Conservation (phyloP, 2,329 filamentous ascomycete genomes). For the Cladophialophora chaetospira region DNA sequence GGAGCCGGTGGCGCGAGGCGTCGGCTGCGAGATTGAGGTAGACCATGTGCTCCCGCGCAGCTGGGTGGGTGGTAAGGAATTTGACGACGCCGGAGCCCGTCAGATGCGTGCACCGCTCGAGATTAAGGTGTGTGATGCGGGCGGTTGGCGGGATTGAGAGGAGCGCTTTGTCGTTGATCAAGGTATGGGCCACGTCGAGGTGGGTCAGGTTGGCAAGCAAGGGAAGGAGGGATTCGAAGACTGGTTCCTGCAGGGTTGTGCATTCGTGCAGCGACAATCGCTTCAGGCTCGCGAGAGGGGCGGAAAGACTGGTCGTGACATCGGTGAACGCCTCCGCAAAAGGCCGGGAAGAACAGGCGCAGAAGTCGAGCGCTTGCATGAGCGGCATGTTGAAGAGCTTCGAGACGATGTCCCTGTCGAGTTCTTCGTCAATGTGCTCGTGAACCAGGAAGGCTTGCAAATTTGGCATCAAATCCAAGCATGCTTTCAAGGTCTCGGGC, state of each 20-base stretch:
- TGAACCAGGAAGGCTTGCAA: conserved; percentile 77
- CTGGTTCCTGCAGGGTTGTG: conserved; percentile 65
- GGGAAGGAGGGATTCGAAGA: conserved; percentile 72
- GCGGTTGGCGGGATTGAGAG: conserved; percentile 71
- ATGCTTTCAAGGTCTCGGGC: conserved; percentile 69
- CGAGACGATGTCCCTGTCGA: conserved; percentile 66
- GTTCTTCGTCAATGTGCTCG: conserved; percentile 77
- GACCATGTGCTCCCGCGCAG: conserved; percentile 63
- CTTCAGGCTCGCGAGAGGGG: conserved; percentile 58
- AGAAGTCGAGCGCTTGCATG: conserved; percentile 73
- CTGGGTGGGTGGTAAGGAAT: conserved; percentile 71
- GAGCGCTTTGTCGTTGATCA: conserved; percentile 71
- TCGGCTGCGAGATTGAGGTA: conserved; percentile 75
- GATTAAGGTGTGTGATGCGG: conserved; percentile 72
- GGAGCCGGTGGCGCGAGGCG: conserved; percentile 69
- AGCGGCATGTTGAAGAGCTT: conserved; percentile 69
- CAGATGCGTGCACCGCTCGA: conserved; percentile 73
- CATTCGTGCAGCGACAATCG: conserved; percentile 79
- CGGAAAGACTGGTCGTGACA: conserved; percentile 49
- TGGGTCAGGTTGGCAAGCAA: conserved; percentile 70
- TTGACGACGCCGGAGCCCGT: conserved; percentile 67
- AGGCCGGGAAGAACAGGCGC: conserved; percentile 67
- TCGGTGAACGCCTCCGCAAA: conserved; percentile 69
- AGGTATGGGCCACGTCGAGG: conserved; percentile 76
- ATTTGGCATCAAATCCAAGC: conserved; percentile 70